phyloP scores from a whole-genome alignment of 176 grass and related monocot genomes.

The Eleusine indica region DNA sequence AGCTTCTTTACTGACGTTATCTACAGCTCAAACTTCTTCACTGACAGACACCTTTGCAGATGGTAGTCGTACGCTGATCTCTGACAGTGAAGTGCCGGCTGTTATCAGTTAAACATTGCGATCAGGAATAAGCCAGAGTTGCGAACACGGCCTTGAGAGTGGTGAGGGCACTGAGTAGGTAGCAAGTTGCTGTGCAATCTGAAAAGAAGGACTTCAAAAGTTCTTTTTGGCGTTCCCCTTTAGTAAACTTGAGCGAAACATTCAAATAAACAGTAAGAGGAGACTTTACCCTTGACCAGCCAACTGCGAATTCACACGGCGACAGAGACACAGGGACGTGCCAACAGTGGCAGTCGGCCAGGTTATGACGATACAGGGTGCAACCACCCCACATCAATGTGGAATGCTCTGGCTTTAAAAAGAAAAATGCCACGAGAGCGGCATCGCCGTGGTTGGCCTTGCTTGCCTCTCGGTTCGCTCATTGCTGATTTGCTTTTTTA shows the following conservation, averaged over 20 bases:
- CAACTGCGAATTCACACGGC: slow-evolving; percentile 5
- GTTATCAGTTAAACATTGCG: slow-evolving; percentile 37
- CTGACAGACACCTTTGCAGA: too few relatives aligned
- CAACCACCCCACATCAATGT: slow-evolving; percentile 31
- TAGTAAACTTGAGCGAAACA: background rate
- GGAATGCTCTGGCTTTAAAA: background rate
- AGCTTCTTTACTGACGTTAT: slow-evolving; percentile 10
- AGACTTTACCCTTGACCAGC: background rate
- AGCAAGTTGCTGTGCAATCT: background rate
- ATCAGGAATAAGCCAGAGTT: slow-evolving; percentile 7
- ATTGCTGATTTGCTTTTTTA: background rate
- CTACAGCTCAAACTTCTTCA: background rate
- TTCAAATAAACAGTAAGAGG: background rate
- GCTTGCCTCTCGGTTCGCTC: background rate
- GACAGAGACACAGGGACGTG: slow-evolving; percentile 24
- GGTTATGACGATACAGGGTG: background rate
- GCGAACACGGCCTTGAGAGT: background rate
- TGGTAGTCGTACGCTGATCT: background rate
- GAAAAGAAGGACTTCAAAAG: background rate
- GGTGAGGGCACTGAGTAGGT: slow-evolving; percentile 3
- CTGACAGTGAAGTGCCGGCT: slow-evolving; percentile 19
- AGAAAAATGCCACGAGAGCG: background rate
- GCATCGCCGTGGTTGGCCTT: background rate
- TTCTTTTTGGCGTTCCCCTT: background rate
- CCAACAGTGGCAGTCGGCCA: slow-evolving; percentile 34